These are phyloP conservation scores for Gastrolobium villosum DNA, from an alignment of 306 rosid genomes.

Conservation along the genomic window DNA sequence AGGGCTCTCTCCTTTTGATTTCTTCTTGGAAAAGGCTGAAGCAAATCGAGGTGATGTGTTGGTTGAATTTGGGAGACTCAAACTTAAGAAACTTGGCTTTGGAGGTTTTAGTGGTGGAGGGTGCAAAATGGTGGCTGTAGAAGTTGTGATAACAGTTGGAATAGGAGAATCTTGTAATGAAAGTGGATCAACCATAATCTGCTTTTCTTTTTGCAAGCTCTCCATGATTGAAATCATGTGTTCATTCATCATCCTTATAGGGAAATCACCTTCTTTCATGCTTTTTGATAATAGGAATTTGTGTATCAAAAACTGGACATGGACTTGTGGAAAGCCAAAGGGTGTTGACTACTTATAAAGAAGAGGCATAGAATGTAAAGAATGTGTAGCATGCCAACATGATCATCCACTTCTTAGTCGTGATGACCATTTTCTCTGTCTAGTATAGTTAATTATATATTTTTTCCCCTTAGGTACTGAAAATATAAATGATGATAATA, in stretches of 20 bases:
- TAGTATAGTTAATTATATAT: constrained; percentile 21
- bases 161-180: constrained; percentile 60
- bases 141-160: constrained; percentile 50
- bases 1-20: constrained; percentile 48
- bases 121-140: constrained; percentile 43
- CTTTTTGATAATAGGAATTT: constrained; percentile 2
- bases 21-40: constrained; percentile 53
- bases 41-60: constrained; percentile 66
- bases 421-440: constrained; percentile 61
- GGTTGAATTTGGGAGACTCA: constrained; percentile 80
- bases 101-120: constrained; percentile 71
- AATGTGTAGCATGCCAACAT: constrained; percentile 55
- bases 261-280: constrained; percentile 30
- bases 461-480: constrained; percentile 10
- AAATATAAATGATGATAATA: background rate
- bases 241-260: background rate
- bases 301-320: constrained; percentile 49
- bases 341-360: constrained; percentile 48
- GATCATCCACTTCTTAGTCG: constrained; percentile 48
- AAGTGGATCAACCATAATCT: constrained; percentile 80
- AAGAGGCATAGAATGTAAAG: too few species aligned
- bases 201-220: constrained; percentile 67
- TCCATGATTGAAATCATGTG: constrained; percentile 44
- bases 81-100: constrained; percentile 70
- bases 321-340: constrained; percentile 41